Evolutionary conservation across 2,329 filamentous ascomycete genomes (phyloP).

Genomic region (Penicillium sp.): DNA sequence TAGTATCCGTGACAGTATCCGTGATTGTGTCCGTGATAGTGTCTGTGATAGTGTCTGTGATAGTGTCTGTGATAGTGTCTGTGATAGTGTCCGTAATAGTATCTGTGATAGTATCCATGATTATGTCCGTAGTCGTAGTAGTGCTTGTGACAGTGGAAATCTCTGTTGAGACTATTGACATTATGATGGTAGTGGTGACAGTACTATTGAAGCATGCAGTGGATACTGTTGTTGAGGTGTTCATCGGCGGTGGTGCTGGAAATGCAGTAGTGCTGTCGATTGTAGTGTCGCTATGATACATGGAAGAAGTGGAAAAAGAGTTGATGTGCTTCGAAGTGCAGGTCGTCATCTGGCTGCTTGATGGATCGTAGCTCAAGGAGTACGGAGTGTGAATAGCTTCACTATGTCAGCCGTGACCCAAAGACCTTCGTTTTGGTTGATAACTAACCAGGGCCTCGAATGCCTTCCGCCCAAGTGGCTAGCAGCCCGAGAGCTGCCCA

Average conservation of each 20-base stretch:
- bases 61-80: neutral
- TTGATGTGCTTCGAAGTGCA: constrained; percentile 2
- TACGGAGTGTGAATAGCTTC: constrained; percentile 6
- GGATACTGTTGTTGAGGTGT: neutral
- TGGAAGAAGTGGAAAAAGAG: neutral
- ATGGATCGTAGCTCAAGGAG: constrained; percentile 1
- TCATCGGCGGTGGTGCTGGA: neutral
- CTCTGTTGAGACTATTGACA: neutral
- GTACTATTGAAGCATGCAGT: neutral
- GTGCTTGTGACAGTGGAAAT: neutral
- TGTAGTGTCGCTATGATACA: neutral
- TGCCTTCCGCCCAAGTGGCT: neutral
- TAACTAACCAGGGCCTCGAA: neutral
- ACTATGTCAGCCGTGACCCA: neutral
- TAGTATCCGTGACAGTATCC: neutral
- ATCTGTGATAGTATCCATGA: neutral
- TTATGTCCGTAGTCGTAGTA: constrained; percentile 1
- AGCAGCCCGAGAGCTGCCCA: neutral
- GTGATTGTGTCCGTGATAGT: neutral
- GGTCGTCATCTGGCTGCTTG: neutral
- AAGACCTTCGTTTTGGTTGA: neutral
- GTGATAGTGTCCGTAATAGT: neutral
- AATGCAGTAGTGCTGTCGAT: neutral
- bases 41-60: neutral
- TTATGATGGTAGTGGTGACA: neutral